Percentiles rank a stretch among this genome's conserved stretches.
Evolutionary conservation across 1,139 yeast genomes (phyloP).

Genomic region (Candida sp.): DNA sequence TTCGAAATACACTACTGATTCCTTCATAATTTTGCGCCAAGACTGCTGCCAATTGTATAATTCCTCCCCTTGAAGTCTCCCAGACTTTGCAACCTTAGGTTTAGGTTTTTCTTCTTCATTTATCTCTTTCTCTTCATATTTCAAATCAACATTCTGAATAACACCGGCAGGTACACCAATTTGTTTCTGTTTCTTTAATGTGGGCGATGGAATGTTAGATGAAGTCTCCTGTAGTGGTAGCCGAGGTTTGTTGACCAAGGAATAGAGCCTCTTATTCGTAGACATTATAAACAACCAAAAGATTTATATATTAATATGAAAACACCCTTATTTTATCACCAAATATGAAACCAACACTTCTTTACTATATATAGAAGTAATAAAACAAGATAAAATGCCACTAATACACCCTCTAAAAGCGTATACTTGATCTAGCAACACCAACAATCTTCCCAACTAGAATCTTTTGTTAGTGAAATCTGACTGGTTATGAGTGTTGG

Average conservation of each 20-base stretch:
- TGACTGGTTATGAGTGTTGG: too few relatives aligned
- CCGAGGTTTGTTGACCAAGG: constrained; percentile 17
- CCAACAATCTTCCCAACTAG: too few relatives aligned
- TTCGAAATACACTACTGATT: constrained; percentile 77
- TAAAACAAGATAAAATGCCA: too few relatives aligned
- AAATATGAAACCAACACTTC: too few relatives aligned
- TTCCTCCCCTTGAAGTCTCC: constrained; percentile 47
- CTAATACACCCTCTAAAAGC: too few relatives aligned
- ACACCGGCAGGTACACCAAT: not conserved
- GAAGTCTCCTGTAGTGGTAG: constrained; percentile 43
- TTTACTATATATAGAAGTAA: too few relatives aligned
- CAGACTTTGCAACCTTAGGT: constrained; percentile 7
- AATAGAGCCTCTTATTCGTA: constrained; percentile 9
- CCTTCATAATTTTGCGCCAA: constrained; percentile 77
- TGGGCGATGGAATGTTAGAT: constrained; percentile 40
- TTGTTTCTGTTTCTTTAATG: constrained; percentile 19
- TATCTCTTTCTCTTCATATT: not conserved
- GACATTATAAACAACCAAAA: not conserved
- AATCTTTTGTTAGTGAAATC: too few relatives aligned
- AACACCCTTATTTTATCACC: too few relatives aligned
- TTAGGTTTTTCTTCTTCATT: not conserved
- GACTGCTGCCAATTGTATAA: constrained; percentile 73
- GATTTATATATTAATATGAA: too few relatives aligned
- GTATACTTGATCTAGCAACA: too few relatives aligned
- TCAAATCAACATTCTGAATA: not conserved